Evolutionary conservation across 352 stramenopile genomes (phyloP).

Genomic region (Phytophthora fragariae): DNA sequence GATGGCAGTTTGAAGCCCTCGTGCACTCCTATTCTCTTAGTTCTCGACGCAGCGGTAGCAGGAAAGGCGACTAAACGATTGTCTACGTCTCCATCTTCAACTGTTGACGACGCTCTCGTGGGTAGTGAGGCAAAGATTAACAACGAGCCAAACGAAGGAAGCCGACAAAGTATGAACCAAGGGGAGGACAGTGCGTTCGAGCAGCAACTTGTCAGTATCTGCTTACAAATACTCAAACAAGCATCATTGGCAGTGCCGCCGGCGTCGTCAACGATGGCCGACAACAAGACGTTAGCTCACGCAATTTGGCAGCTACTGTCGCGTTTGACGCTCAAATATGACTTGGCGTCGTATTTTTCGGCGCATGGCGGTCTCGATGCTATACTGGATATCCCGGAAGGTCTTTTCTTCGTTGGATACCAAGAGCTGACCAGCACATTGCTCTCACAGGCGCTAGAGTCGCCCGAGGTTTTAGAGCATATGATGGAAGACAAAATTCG

Average conservation of each 20-base stretch:
- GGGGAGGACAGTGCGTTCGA: conserved; percentile 36
- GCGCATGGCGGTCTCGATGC: conserved; percentile 61
- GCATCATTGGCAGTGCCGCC: conserved; percentile 19
- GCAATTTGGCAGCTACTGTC: conserved; percentile 79
- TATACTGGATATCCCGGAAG: conserved; percentile 57
- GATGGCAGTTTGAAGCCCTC: conserved; percentile 41
- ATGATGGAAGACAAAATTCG: conserved; percentile 90
- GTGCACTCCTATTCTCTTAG: conserved; percentile 65
- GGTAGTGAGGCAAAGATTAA: conserved; percentile 21
- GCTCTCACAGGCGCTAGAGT: conserved; percentile 81
- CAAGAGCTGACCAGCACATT: conserved; percentile 76
- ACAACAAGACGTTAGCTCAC: conserved; percentile 52
- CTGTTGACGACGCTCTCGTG: conserved; percentile 18
- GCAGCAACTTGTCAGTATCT: conserved; percentile 47
- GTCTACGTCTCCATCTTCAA: conserved; percentile 8
- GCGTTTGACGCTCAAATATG: conserved; percentile 75
- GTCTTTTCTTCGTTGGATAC: conserved; percentile 69
- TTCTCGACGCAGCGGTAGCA: conserved; percentile 69
- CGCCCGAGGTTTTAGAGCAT: conserved; percentile 82
- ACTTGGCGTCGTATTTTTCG: conserved; percentile 73
- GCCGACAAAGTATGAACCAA: conserved; percentile 8
- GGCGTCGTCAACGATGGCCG: neutral
- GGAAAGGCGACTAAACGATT: conserved; percentile 30
- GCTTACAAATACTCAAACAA: conserved; percentile 41
- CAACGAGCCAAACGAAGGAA: conserved; percentile 25